These are phyloP conservation scores for Lunasporangiospora selenospora DNA, from an alignment of 192 early-diverging fungal species.

Conservation along the genomic window DNA sequence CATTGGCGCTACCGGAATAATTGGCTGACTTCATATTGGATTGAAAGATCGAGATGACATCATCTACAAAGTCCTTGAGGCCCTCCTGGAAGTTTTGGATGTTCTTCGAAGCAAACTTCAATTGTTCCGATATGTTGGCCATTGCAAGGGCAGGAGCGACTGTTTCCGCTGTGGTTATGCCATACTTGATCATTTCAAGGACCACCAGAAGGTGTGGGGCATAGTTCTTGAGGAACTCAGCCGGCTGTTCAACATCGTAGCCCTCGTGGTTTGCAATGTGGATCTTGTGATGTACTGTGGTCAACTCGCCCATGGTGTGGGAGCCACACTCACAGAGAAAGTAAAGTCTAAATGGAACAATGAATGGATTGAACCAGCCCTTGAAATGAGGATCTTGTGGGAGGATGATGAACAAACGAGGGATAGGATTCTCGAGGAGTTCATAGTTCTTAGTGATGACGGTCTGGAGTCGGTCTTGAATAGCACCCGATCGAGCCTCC, in stretches of 20 bases:
- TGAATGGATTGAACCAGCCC: not conserved
- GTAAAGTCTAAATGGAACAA: conserved; percentile 1
- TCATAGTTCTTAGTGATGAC: conserved; percentile 14
- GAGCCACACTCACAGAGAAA: conserved; percentile 14
- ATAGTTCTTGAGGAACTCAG: conserved; percentile 17
- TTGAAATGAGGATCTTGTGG: not conserved
- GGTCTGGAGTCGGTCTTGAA: not conserved
- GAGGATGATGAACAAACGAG: conserved; percentile 19
- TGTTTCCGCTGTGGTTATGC: not conserved
- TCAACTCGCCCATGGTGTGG: conserved; percentile 1
- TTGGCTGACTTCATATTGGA: not conserved
- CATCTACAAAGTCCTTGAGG: not conserved
- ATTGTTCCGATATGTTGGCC: not conserved
- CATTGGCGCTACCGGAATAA: not conserved
- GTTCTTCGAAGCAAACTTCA: too few relatives aligned
- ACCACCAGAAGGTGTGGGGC: conserved; percentile 7
- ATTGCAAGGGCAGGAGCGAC: not conserved
- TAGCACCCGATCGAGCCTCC: not conserved
- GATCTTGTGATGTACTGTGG: not conserved
- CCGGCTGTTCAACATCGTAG: conserved; percentile 1
- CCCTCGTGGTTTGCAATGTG: conserved; percentile 19
- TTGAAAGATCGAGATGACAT: not conserved
- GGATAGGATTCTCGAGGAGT: conserved; percentile 17
- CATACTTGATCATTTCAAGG: conserved; percentile 15
- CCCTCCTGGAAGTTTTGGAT: not conserved